Percentiles rank a stretch among this genome's conserved stretches.
phyloP scores from a whole-genome alignment of 148 eudicot species.

The Camellia lanceoleosa region DNA sequence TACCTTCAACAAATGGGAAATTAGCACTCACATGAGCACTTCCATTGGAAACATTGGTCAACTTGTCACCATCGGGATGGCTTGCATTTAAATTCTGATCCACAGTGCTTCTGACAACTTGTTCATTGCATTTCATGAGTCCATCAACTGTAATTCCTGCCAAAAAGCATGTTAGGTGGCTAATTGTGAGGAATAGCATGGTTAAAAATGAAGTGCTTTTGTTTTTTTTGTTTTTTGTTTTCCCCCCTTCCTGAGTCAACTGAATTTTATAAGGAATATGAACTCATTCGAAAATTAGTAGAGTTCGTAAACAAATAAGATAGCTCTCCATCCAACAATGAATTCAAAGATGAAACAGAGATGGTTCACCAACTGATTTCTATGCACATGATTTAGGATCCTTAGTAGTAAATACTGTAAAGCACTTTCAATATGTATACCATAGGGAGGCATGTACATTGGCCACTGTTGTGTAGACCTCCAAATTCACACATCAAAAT shows the following conservation, averaged over 20 bases:
- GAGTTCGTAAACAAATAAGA: not conserved
- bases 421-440: not conserved
- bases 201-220: not conserved
- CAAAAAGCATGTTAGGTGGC: not conserved
- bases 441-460: not conserved
- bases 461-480: not conserved
- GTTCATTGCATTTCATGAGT: conserved; percentile 49
- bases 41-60: conserved; percentile 31
- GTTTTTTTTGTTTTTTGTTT: not conserved
- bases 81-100: conserved; percentile 44
- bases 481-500: not conserved
- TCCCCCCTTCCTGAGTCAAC: not conserved
- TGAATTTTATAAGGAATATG: not conserved
- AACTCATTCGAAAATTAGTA: not conserved
- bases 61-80: conserved; percentile 30
- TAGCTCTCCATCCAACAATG: conserved; percentile 3
- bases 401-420: not conserved
- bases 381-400: not conserved
- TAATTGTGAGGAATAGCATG: not conserved
- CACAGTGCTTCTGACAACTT: conserved; percentile 36
- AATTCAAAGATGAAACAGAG: not conserved
- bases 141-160: conserved; percentile 49
- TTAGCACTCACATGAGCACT: conserved; percentile 42
- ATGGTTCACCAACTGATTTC: not conserved
- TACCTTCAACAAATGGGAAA: conserved; percentile 76